Base-by-base conservation (phyloP, 2,329 filamentous ascomycete genomes). In the Coniosporium tulheliwenetii region DNA sequence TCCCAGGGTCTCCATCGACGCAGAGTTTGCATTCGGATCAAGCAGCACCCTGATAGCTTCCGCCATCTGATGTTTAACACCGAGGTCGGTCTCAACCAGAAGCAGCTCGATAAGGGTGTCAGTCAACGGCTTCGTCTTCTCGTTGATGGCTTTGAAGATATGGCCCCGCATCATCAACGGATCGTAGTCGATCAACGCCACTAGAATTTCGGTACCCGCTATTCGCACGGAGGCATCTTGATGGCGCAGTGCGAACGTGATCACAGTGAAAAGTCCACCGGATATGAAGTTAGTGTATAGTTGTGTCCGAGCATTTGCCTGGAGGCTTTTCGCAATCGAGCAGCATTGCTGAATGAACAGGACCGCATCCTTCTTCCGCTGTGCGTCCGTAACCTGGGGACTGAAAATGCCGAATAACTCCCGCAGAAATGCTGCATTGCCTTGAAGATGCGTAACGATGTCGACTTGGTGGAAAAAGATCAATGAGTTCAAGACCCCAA, bases 381-480 rank as follows among this genome's bases (percentile, higher is more conserved):
- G 77, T 40, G 73, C 66, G 39, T 83, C 77, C 40, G 61, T 57
- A 44, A 77, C 75, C 16, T 77, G 67, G 0, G 76, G 66, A 14
- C 71, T 74, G 54, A 96, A 95, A 46, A 96, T 85, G 41, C 74
- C 73, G 57, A 96, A 98, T 3, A 96, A 71, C 46, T 95, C 85
- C 48, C 77, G 79, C 26, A 96, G 65, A 53, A 94, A 95, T 1
- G 64, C 63, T 1, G 67, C 67, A 52, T 94, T 94, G 19, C 70
- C 71, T 59, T 95, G 87, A n/a, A 98, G 70, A 61, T 96, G 85
- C 54, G 89, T 84, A 39, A 98, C 81, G 55, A 98, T 95, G 55
- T 96, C 91, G 51, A 96, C 87, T 64, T 98, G 91, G 64, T 96
- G 91, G 70, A 93, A 98, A 66, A 95, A 98, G 50, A 98, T 98